Percentiles rank a stretch among this genome's conserved stretches.
Evolutionary conservation across 805 yeast genomes (phyloP).

Genomic region (Starmerella vitae): DNA sequence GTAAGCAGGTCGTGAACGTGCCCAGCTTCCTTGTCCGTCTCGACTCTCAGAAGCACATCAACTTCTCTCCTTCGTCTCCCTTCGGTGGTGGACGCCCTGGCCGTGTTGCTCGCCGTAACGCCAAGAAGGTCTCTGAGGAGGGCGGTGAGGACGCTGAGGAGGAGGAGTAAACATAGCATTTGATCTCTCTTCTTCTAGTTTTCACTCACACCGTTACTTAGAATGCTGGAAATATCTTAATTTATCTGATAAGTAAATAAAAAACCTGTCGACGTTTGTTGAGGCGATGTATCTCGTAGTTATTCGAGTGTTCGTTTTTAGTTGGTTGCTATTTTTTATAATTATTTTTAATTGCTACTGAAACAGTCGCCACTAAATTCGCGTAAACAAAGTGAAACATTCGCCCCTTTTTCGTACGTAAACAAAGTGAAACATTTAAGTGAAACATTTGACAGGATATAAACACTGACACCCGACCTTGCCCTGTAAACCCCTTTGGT

Average conservation of each 20-base stretch:
- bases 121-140: constrained; percentile 47
- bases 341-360: no score
- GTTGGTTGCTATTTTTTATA: no score
- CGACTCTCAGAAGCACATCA: constrained; percentile 99
- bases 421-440: no score
- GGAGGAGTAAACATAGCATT: constrained; percentile 34
- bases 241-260: constrained; percentile 9
- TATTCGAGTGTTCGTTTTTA: no score
- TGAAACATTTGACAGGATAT: no score
- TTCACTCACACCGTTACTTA: not conserved
- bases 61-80: constrained; percentile 97
- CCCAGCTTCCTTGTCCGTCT: constrained; percentile 99
- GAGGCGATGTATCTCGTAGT: no score
- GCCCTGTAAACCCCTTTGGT: not conserved
- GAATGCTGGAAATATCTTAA: constrained; percentile 6
- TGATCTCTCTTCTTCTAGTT: not conserved
- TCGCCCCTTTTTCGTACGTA: no score
- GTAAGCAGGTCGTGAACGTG: constrained; percentile 96
- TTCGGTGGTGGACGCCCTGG: constrained; percentile 99
- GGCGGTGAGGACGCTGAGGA: constrained; percentile 66
- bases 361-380: no score
- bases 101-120: constrained; percentile 95
- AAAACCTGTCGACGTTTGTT: no score
- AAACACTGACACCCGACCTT: no score
- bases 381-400: no score